phyloP scores from a whole-genome alignment of 208 protist genomes.

The Crithidia expoeki region DNA sequence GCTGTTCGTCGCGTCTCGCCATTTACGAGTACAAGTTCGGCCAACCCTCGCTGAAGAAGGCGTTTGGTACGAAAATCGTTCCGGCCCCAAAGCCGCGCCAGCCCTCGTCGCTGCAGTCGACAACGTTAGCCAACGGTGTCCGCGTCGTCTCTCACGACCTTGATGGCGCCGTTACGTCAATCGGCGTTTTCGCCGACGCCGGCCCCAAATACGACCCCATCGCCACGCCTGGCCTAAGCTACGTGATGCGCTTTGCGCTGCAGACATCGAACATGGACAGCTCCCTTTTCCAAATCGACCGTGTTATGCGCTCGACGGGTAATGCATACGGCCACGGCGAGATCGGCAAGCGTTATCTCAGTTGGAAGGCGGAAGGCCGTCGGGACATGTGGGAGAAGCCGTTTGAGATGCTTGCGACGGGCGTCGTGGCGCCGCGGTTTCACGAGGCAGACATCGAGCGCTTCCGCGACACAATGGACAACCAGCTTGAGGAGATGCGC shows the following conservation, averaged over 20 bases:
- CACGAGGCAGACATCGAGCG: slow-evolving; percentile 83
- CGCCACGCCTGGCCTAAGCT: slow-evolving; percentile 73
- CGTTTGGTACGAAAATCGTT: slow-evolving; percentile 57
- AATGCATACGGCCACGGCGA: slow-evolving; percentile 81
- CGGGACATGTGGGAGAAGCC: slow-evolving; percentile 82
- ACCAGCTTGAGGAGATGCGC: slow-evolving; percentile 78
- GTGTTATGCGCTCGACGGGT: slow-evolving; percentile 77
- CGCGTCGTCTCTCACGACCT: slow-evolving; percentile 80
- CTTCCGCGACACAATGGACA: slow-evolving; percentile 90
- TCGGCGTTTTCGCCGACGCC: slow-evolving; percentile 80
- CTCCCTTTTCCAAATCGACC: slow-evolving; percentile 87
- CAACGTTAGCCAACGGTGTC: slow-evolving; percentile 73
- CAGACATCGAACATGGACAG: slow-evolving; percentile 88
- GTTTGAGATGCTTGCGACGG: slow-evolving; percentile 76
- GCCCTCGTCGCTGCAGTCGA: slow-evolving; percentile 48
- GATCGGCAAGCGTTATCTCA: slow-evolving; percentile 73
- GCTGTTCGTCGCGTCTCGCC: slow-evolving; percentile 44
- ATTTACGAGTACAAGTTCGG: slow-evolving; percentile 86
- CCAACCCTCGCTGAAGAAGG: slow-evolving; percentile 68
- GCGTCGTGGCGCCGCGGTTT: slow-evolving; percentile 80
- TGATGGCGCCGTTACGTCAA: slow-evolving; percentile 59
- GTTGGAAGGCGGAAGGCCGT: slow-evolving; percentile 77
- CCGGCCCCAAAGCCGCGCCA: slow-evolving; percentile 27
- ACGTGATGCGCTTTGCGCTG: slow-evolving; percentile 87
- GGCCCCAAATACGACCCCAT: slow-evolving; percentile 85